Base-by-base conservation (phyloP, 2,329 filamentous ascomycete genomes). In the Diaporthe citri region DNA sequence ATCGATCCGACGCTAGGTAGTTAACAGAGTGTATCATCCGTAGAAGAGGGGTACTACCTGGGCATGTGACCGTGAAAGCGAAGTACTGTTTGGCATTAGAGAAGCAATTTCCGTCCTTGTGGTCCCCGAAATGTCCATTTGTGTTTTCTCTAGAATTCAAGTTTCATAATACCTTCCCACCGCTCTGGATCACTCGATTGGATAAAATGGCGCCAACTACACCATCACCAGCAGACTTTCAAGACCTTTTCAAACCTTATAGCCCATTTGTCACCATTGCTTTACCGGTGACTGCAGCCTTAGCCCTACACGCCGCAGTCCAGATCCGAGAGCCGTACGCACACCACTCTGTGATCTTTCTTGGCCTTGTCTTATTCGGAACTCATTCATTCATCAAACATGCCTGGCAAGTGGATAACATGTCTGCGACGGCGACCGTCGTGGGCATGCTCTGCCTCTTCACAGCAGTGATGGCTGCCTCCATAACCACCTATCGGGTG, bases 251-350 rank as follows among this genome's bases (percentile, higher is more conserved):
- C 20, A 34, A 31, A 17, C 60, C 60, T 34, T 48, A 48, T 28
- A 66, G 60, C 41, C 60, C 60, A n/a, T 28, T 66, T n/a, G 60
- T 66, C 41, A 66, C 41, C 10, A n/a, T 66, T 48, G 60, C 60
- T 4, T 34, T 66, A 34, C 60, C 60, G 5, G 60, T 48, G 41
- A 66, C 60, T 28, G 60, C 60, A 66, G 60, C 60, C 10, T 34
- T 66, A 20, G 60, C 60, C 41, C 12, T 66, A 22, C 60, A 66
- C 22, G 60, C 60, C 6, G 60, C 60, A 22, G 28, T 66, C 20
- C 60, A 66, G 20, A 66, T 66, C 17, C 48, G 60, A 48, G 60
- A 66, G 20, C 60, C 60, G 13, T 66, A 48, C 6, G 60, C 60
- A 17, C 60, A 66, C 60, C 60, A 66, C 15, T 48, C 60, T 34